Evolutionary conservation across 768 basidiomycete genomes (phyloP), one percentile per base, ranked within the genome.

Genomic region (Pluteus cervinus): DNA sequence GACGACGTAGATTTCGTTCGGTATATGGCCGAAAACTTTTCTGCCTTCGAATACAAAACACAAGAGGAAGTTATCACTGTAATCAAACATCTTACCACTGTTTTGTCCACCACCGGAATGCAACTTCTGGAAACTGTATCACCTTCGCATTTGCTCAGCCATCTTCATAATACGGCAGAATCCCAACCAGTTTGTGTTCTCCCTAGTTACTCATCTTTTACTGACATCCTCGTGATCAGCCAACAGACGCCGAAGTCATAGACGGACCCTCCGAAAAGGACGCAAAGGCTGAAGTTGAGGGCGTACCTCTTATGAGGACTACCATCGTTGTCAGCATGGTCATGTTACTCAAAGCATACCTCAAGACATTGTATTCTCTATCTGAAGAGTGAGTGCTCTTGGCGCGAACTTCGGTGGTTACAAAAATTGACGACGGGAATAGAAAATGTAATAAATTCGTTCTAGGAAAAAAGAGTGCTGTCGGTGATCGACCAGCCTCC

Each of bases 21-120:
- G 38, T 99, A 91, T 62, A 86, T 97, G 77, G 83, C 89, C 0
- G 96, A 98, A 55, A 97, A 97, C 52, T 83, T 98, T 41, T 74
- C 92, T 1, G 67, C 83, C 1, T 77, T 99, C 43, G 92, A 98
- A 23, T 98, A 93, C 68, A 97, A 91, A 65, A 88, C 89, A 0
- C 82, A 86, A 49, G 96, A 99, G 58, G 96, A 98, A 60, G 81
- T 84, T 4, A 63, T 97, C 36, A 80, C 85, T 4, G 81, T 97
- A 16, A 76, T 96, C 53, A 86, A 84, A 42, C 72, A 75, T 38
- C 68, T 93, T 39, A 90, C 87, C 7, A 63, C 73, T 12, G 70
- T 84, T 16, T 69, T 89, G 31, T 92, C 84, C 1, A 85, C 80
- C 2, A 74, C 76, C 7, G 94, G 86, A 37, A 81, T 81, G 71